These are phyloP conservation scores for Fragaria iinumae DNA, from an alignment of 306 rosid species.

Conservation along the genomic window DNA sequence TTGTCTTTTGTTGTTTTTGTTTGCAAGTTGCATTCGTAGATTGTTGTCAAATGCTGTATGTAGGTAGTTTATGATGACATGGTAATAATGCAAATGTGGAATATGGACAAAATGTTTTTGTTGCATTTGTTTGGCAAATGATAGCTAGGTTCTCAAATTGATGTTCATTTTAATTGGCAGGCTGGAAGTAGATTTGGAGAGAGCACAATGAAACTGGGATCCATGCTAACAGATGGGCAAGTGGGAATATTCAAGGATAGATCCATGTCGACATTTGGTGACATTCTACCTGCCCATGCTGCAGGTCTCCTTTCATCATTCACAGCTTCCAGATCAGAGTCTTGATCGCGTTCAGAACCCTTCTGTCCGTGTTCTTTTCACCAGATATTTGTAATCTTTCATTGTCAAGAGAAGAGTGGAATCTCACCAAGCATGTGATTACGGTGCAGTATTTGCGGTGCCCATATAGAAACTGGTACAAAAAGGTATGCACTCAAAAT, in stretches of 20 bases:
- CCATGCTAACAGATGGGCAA: slow-evolving; percentile 89
- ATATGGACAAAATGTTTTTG: neutral
- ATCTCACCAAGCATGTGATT: slow-evolving; percentile 11
- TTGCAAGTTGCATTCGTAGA: neutral
- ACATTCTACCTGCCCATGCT: slow-evolving; percentile 92
- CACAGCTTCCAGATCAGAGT: slow-evolving; percentile 89
- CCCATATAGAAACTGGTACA: neutral
- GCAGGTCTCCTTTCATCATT: slow-evolving; percentile 98
- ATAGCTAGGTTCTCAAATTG: slow-evolving; percentile 20
- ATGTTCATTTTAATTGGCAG: slow-evolving; percentile 35
- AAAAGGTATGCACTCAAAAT: neutral
- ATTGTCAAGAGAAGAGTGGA: neutral
- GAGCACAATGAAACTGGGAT: slow-evolving; percentile 94
- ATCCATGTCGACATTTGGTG: slow-evolving; percentile 96
- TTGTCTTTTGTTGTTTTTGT: neutral
- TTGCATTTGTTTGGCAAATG: slow-evolving; percentile 15
- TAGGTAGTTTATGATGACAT: neutral
- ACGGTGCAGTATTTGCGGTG: neutral
- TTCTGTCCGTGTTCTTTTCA: neutral
- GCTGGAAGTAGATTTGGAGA: slow-evolving; percentile 96
- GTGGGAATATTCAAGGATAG: slow-evolving; percentile 96
- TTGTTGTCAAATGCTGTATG: neutral
- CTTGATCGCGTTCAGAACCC: slow-evolving; percentile 38
- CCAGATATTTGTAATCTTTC: neutral
- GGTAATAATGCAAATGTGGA: neutral